A percentile compares a stretch with the other conserved stretches of the same genome.
Conservation (phyloP, 106 monocot genomes). For the Dioscorea zingiberensis region DNA sequence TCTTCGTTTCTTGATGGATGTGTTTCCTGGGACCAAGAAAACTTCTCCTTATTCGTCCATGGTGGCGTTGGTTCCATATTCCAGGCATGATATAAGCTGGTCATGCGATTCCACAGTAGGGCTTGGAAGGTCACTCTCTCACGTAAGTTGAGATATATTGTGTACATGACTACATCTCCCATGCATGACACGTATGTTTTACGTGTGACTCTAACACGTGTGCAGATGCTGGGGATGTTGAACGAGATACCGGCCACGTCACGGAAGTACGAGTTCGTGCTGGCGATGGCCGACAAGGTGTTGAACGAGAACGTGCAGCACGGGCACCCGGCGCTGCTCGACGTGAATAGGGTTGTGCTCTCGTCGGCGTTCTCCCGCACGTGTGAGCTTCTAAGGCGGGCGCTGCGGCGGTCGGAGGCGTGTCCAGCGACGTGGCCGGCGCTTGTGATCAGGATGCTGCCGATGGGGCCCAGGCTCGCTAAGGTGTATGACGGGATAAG, state of each 20-base stretch:
- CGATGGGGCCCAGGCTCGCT: constrained; percentile 28
- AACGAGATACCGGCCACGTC: constrained; percentile 37
- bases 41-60: constrained; percentile 10
- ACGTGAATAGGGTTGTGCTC: constrained; percentile 28
- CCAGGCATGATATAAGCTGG: background rate
- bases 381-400: constrained; percentile 32
- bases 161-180: no score
- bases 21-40: constrained; percentile 1
- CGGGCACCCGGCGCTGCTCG: constrained; percentile 28
- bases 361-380: constrained; percentile 44
- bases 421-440: constrained; percentile 24
- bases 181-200: no score
- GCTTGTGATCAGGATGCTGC: constrained; percentile 30
- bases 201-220: no score
- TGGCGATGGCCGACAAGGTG: constrained; percentile 34
- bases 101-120: constrained; percentile 9
- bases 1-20: constrained; percentile 28
- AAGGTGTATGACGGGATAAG: constrained; percentile 18
- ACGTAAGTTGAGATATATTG: constrained; percentile 33
- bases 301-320: constrained; percentile 25
- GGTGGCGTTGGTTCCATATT: background rate
- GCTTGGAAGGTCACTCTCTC: constrained; percentile 50
- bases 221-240: constrained; percentile 34
- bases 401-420: constrained; percentile 14
- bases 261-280: constrained; percentile 47